phyloP scores from a whole-genome alignment of 164 flowering plant genomes.

The Paratinospora sagittata region DNA sequence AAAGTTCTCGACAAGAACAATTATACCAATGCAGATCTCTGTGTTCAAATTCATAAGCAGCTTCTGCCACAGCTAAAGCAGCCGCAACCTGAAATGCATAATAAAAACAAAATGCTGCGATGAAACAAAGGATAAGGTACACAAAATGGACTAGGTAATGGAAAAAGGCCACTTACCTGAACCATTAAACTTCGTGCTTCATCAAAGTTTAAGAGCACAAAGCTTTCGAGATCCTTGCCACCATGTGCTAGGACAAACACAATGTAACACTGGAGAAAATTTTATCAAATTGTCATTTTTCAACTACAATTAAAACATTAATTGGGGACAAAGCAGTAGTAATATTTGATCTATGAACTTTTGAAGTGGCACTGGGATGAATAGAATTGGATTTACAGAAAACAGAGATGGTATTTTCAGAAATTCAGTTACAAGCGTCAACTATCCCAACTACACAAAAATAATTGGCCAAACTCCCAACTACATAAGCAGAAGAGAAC shows the following conservation, averaged over 20 bases:
- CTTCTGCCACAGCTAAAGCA: constrained; percentile 91
- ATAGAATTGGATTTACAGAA: no score
- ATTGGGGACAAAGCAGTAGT: not conserved
- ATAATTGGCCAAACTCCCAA: no score
- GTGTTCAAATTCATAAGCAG: constrained; percentile 90
- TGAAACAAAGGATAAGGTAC: not conserved
- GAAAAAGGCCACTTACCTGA: constrained; percentile 14
- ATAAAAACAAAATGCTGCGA: not conserved
- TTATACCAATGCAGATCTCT: constrained; percentile 87
- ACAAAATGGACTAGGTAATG: not conserved
- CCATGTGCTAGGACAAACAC: constrained; percentile 84
- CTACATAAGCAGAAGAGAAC: constrained; percentile 24
- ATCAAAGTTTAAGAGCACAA: constrained; percentile 56
- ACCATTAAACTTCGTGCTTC: constrained; percentile 17
- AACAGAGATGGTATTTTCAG: not conserved
- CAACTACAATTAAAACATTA: not conserved
- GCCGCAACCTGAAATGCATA: constrained; percentile 58
- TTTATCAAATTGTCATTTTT: constrained; percentile 8
- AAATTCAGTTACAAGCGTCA: not conserved
- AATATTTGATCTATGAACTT: not conserved
- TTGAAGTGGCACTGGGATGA: not conserved
- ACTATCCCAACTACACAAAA: not conserved
- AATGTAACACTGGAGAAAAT: constrained; percentile 61
- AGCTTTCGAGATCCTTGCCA: constrained; percentile 87
- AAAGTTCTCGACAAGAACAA: no score